A percentile compares a stretch with the other conserved stretches of the same genome.
Conservation (phyloP, 2,329 filamentous ascomycete species). For the Diaporthe vaccinii region DNA sequence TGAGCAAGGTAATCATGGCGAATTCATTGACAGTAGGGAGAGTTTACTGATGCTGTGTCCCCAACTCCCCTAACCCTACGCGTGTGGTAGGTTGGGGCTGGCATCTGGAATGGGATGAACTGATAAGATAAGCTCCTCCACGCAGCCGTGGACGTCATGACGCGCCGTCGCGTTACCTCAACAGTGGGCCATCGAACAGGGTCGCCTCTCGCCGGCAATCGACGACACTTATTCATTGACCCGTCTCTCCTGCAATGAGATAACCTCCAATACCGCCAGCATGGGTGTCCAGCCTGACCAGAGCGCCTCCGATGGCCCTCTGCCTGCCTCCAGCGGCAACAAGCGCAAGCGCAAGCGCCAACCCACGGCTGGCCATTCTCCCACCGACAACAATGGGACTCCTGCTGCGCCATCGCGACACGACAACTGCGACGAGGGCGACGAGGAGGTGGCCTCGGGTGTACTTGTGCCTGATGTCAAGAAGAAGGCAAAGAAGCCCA, state of each 20-base stretch:
- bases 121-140: constrained; percentile 22
- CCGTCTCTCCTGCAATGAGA: not conserved
- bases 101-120: not conserved
- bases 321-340: not conserved
- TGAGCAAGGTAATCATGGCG: not conserved
- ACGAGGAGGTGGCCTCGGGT: not conserved
- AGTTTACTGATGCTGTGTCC: not conserved
- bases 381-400: not conserved
- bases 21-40: not conserved
- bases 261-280: not conserved
- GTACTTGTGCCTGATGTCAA: not conserved
- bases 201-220: not conserved
- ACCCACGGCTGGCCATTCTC: not conserved
- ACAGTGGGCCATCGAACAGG: not conserved
- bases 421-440: not conserved
- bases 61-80: not conserved
- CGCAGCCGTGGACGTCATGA: not conserved
- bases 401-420: not conserved
- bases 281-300: constrained; percentile 36
- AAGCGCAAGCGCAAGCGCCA: constrained; percentile 26
- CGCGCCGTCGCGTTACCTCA: not conserved
- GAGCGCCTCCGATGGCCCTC: not conserved
- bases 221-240: not conserved
- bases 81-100: no score
- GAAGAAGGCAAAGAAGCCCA: constrained; percentile 28